Evolutionary conservation across 306 rosid species (phyloP).

Genomic region (Vachellia collinsii): DNA sequence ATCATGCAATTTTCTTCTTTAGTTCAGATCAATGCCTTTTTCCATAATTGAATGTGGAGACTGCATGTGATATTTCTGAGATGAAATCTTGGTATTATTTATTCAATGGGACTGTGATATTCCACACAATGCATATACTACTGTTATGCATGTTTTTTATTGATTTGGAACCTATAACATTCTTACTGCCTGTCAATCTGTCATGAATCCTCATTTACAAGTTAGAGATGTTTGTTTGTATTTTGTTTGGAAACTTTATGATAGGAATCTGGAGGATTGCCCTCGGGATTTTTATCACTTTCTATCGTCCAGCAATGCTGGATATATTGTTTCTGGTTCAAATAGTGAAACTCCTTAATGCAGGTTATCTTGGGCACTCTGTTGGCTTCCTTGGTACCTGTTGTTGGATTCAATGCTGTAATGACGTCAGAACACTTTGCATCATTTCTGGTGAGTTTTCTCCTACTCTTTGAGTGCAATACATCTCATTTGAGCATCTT

Average conservation of each 20-base stretch:
- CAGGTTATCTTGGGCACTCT: conserved; percentile 94
- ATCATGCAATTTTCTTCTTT: conserved; percentile 24
- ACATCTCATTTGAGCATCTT: neutral
- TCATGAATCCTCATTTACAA: neutral
- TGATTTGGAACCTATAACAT: neutral
- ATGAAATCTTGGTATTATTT: neutral
- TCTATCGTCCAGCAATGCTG: neutral
- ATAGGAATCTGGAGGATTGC: too few species aligned
- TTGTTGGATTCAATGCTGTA: conserved; percentile 97
- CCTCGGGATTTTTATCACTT: too few species aligned
- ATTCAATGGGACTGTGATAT: neutral
- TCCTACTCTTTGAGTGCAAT: neutral
- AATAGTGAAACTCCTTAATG: conserved; percentile 33
- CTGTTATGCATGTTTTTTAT: neutral
- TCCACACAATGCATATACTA: neutral
- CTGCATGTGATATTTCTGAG: neutral
- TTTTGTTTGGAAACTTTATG: neutral
- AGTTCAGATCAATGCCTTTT: conserved; percentile 22
- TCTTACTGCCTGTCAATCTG: neutral
- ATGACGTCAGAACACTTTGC: conserved; percentile 99
- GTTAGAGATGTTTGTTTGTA: neutral
- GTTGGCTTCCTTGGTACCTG: conserved; percentile 94
- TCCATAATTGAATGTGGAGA: conserved; percentile 23
- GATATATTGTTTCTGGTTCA: neutral
- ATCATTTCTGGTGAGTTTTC: conserved; percentile 81